phyloP scores from a whole-genome alignment of 805 yeast species.

The Hermanozyma aechmeae region DNA sequence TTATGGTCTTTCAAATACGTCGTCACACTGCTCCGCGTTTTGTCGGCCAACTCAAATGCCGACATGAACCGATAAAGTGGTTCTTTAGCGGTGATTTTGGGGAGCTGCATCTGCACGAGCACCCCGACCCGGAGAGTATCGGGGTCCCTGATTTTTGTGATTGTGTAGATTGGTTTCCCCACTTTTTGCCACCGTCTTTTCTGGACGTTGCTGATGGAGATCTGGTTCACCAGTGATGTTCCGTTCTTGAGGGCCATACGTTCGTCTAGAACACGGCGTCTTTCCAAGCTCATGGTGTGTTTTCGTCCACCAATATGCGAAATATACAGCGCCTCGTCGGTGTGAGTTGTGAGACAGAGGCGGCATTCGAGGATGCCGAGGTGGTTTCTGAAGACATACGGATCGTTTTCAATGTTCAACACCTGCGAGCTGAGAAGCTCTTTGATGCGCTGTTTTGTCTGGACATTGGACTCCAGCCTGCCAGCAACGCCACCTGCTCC shows the following conservation, averaged over 20 bases:
- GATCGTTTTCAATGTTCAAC: slow-evolving; percentile 54
- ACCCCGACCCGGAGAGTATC: slow-evolving; percentile 53
- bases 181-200: slow-evolving; percentile 48
- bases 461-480: slow-evolving; percentile 55
- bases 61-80: slow-evolving; percentile 75
- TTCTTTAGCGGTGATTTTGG: slow-evolving; percentile 35
- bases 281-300: slow-evolving; percentile 66
- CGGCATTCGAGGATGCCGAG: slow-evolving; percentile 80
- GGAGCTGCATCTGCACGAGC: slow-evolving; percentile 49
- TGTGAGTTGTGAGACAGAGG: slow-evolving; percentile 76
- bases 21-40: slow-evolving; percentile 30
- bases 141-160: slow-evolving; percentile 61
- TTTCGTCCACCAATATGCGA: slow-evolving; percentile 79
- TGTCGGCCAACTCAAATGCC: slow-evolving; percentile 48
- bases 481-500: slow-evolving; percentile 90
- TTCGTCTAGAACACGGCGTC: slow-evolving; percentile 38
- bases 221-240: slow-evolving; percentile 7
- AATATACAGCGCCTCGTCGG: slow-evolving; percentile 69
- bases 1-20: slow-evolving; percentile 13
- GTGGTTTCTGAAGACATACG: slow-evolving; percentile 77
- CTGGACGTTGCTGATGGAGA: slow-evolving; percentile 26
- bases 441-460: slow-evolving; percentile 57
- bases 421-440: slow-evolving; percentile 46
- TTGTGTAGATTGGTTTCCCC: slow-evolving; percentile 66
- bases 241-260: slow-evolving; percentile 10